Evolutionary conservation across 2,329 filamentous ascomycete genomes (phyloP), one percentile per base, ranked within the genome.

Genomic region (Cytospora chrysosperma): DNA sequence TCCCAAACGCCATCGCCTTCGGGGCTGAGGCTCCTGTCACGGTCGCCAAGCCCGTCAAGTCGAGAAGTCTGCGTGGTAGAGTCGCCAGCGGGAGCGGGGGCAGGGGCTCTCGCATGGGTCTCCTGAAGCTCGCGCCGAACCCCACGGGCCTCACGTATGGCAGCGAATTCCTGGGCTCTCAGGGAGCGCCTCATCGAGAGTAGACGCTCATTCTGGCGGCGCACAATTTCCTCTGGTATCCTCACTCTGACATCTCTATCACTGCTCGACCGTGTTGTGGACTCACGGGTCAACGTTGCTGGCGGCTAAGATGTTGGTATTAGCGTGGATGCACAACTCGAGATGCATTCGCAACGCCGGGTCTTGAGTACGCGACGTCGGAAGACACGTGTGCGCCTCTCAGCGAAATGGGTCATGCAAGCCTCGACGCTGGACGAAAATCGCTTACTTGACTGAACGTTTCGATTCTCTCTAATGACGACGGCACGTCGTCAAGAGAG

Each of bases 21-120:
- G 0, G 89, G 88, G 72, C 89, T 93, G n/a, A 92, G 78, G 74
- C 92, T 96, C 69, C 92, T 87, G 67, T 92, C 86, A 64, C 93
- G 89, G 75, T 97, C 92, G 43, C 92, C 93, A 19, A 97, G 83
- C 4, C 92, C 92, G 74, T 96, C 59, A 15, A 66, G 54, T 15
- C 56, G 28, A 28, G 63, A 34, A 37, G 55, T 30, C 6, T 55
- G 54, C 13, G 59, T 62, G 59, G 59, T 37, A 19, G 59, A 26
- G 47, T 56, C 51, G 30, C 26, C 40, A 51, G 59, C 30, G 8
- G 56, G 2, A 51, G 59, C 30, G 8, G 56, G 2, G 8, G 21
- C n/a, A 13, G 43, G 43, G 7, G 5, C n/a, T 47, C 43, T 47
- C 9, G 43, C 43, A 21, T 5, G 43, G 43, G 21, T 19, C 43